Percentiles rank a stretch among this genome's conserved stretches.
Conservation (phyloP, 108 stramenopile genomes). For the Phaeodactylum tricornutum region DNA sequence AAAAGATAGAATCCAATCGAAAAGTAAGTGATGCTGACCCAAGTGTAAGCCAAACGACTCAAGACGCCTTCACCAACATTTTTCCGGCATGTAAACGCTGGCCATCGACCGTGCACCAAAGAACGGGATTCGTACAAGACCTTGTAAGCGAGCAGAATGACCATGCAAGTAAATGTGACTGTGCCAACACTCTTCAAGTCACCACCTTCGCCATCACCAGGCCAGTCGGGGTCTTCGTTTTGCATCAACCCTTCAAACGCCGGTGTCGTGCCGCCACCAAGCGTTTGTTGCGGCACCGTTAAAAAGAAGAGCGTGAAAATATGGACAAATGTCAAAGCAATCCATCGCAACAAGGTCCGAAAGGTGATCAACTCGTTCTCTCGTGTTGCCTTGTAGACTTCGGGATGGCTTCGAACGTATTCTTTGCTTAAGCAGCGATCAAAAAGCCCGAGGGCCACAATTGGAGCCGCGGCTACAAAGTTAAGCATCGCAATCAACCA, state of each 20-base stretch:
- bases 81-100: slow-evolving; percentile 47
- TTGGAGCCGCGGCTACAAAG: slow-evolving; percentile 82
- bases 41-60: slow-evolving; percentile 62
- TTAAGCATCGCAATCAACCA: slow-evolving; percentile 82
- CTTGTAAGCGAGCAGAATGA: slow-evolving; percentile 62
- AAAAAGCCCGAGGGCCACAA: slow-evolving; percentile 79
- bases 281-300: slow-evolving; percentile 20
- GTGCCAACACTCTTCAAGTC: slow-evolving; percentile 71
- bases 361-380: slow-evolving; percentile 62
- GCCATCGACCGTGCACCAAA: slow-evolving; percentile 58
- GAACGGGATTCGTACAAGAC: slow-evolving; percentile 69
- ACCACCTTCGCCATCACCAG: slow-evolving; percentile 73
- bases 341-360: slow-evolving; percentile 59
- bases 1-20: slow-evolving; percentile 60
- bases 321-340: slow-evolving; percentile 46
- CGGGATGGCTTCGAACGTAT: slow-evolving; percentile 62
- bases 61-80: slow-evolving; percentile 44
- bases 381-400: slow-evolving; percentile 66
- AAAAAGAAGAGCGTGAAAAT: slow-evolving; percentile 61
- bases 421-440: slow-evolving; percentile 86
- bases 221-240: slow-evolving; percentile 23
- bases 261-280: slow-evolving; percentile 57
- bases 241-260: slow-evolving; percentile 58
- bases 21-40: slow-evolving; percentile 47
- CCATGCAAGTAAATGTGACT: slow-evolving; percentile 51